These are phyloP conservation scores for Scleromitrula shiraiana DNA, from an alignment of 2,329 filamentous ascomycete species.

Conservation along the genomic window DNA sequence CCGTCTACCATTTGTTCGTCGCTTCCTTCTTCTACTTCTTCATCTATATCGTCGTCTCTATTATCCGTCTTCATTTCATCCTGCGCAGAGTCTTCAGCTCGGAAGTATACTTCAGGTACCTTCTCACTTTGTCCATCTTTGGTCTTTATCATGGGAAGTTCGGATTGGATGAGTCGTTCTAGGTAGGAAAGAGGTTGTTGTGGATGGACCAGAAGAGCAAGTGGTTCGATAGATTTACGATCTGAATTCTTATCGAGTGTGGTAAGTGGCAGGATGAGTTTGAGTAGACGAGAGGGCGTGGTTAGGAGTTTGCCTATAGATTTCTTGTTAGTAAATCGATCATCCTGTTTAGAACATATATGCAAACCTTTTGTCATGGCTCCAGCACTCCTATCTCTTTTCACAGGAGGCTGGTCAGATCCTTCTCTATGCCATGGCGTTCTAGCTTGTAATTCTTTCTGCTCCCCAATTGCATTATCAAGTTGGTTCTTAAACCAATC, in stretches of 20 bases:
- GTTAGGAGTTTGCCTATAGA: conserved; percentile 64
- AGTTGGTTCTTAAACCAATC: conserved; percentile 31
- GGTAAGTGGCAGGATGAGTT: conserved; percentile 30
- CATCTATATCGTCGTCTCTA: conserved; percentile 29
- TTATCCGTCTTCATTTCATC: conserved; percentile 39
- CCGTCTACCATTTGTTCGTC: conserved; percentile 44
- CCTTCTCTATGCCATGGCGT: conserved; percentile 61
- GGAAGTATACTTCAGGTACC: conserved; percentile 68
- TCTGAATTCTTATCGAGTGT: conserved; percentile 50
- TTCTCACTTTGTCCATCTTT: conserved; percentile 54
- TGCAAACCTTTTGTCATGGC: conserved; percentile 55
- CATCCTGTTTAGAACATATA: not conserved
- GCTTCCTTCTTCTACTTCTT: conserved; percentile 31
- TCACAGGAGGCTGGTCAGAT: conserved; percentile 48
- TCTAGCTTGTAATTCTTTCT: conserved; percentile 48
- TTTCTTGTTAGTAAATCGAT: not conserved
- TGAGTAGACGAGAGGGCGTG: conserved; percentile 43
- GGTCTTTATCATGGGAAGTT: conserved; percentile 58
- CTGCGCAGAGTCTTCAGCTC: conserved; percentile 66
- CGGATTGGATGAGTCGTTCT: conserved; percentile 80
- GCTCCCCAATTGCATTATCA: conserved; percentile 32
- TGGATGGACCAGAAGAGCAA: conserved; percentile 79
- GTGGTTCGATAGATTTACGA: conserved; percentile 67
- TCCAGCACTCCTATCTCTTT: conserved; percentile 36
- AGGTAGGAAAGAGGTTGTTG: conserved; percentile 89